Conservation (phyloP, 768 basidiomycete species). For the Pulveroboletus sp. region DNA sequence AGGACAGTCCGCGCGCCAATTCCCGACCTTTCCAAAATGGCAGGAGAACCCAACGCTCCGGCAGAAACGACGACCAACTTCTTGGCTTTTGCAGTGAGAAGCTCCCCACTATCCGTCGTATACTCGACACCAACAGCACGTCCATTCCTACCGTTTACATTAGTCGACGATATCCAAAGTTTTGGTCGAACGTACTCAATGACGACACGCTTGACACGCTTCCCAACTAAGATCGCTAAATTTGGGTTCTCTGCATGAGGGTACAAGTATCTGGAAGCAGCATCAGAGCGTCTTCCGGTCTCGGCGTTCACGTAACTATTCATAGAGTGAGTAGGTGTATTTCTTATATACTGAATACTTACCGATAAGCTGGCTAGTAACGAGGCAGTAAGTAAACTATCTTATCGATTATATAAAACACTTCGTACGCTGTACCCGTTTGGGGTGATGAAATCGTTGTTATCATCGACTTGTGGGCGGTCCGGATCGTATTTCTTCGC, state of each 20-base stretch:
- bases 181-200: slow-evolving; percentile 30
- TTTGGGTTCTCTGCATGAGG: slow-evolving; percentile 29
- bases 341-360: neutral
- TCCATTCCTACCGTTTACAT: slow-evolving; percentile 24
- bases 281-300: slow-evolving; percentile 34
- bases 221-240: slow-evolving; percentile 31
- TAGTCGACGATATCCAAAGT: neutral
- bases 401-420: neutral
- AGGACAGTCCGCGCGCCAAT: slow-evolving; percentile 58
- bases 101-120: slow-evolving; percentile 15
- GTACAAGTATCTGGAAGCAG: slow-evolving; percentile 38
- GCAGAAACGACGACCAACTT: slow-evolving; percentile 49
- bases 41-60: slow-evolving; percentile 55
- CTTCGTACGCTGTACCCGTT: slow-evolving; percentile 27
- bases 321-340: neutral
- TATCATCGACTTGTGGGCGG: slow-evolving; percentile 43
- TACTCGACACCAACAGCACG: slow-evolving; percentile 40
- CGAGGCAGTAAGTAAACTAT: neutral
- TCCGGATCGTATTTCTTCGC: slow-evolving; percentile 47
- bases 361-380: slow-evolving; percentile 19
- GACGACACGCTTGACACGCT: slow-evolving; percentile 34
- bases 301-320: slow-evolving; percentile 51
- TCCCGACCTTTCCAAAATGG: slow-evolving; percentile 62
- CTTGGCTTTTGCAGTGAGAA: slow-evolving; percentile 26
- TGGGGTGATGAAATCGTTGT: slow-evolving; percentile 39